Base-by-base conservation (phyloP, 1,284 basidiomycete species). In the Wallemia mellicola region DNA sequence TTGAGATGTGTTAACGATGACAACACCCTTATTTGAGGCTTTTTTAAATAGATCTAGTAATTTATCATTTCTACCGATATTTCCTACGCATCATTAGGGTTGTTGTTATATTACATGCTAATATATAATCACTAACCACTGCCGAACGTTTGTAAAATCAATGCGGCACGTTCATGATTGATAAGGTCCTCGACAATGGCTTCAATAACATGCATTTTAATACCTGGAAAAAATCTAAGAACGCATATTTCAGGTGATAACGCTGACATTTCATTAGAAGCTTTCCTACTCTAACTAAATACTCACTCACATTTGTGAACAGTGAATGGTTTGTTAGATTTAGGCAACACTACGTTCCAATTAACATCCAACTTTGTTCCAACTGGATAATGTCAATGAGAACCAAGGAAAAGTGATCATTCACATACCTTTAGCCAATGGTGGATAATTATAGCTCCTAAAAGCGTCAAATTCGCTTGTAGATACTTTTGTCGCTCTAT, bases 401-500 rank as follows among this genome's bases (percentile, higher is more conserved):
- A n/a, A n/a, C n/a, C n/a, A n/a, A n/a, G n/a, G n/a, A n/a, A n/a
- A n/a, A n/a, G n/a, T n/a, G n/a, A n/a, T n/a, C n/a, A n/a, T n/a
- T n/a, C n/a, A n/a, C n/a, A n/a, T n/a, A n/a, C n/a, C n/a, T 80
- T 59, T 15, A 59, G 56, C 86, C 1, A 94, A 71, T 1, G 87
- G 81, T 2, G 80, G 73, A 66, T 89, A 84, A 67, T 91, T 88
- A 3, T 85, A 86, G 65, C 83, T 86, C 60, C 77, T 74, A 69
- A 92, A 94, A 0, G 89, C 88, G 64, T 80, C 80, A 24, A 92
- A 73, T 64, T 87, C 86, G 64, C 82, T 83, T 25, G 85, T 86
- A 1, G 85, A 88, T 61, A 77, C 74, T 67, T 94, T 94, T 19
- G 82, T 66, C 22, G 71, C 65, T 60, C 87, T 75, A 66, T 89